A percentile compares a stretch with the other conserved stretches of the same genome.
phyloP scores from a whole-genome alignment of 768 basidiomycete species.

The Amanita muscaria region DNA sequence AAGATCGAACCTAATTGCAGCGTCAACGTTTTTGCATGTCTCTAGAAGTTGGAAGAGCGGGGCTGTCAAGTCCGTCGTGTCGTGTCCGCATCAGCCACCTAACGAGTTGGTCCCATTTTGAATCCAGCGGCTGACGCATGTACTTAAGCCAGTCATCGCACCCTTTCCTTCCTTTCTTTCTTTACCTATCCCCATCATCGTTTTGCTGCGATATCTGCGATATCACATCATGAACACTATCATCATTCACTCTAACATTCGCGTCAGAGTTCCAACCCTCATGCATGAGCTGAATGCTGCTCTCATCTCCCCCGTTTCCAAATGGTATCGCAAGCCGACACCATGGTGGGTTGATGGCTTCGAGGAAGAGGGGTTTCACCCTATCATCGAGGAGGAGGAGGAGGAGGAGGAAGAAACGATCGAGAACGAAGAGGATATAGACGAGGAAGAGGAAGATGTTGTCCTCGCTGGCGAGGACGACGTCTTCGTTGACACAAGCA shows the following conservation, averaged over 20 bases:
- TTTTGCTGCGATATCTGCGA: neutral
- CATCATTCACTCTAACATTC: neutral
- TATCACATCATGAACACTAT: constrained; percentile 2
- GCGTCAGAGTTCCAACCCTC: neutral
- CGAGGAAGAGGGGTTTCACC: constrained; percentile 1
- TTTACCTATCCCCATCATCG: too few species aligned
- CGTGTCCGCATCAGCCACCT: too few species aligned
- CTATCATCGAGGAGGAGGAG: constrained; percentile 2
- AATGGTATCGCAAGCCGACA: constrained; percentile 2
- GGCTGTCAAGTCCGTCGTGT: too few species aligned
- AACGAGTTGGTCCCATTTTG: too few species aligned
- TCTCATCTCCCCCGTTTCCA: neutral
- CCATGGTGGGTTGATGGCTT: neutral
- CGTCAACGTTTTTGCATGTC: too few species aligned
- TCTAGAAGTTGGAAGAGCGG: too few species aligned
- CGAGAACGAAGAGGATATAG: neutral
- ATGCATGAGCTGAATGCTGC: neutral
- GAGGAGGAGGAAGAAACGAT: neutral
- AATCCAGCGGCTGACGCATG: too few species aligned
- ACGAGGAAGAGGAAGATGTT: neutral
- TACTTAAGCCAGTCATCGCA: too few species aligned
- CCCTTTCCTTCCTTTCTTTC: too few species aligned
- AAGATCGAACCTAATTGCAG: too few species aligned
- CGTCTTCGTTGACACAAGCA: neutral
- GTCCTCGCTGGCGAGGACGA: neutral